Percentiles rank a stretch among this genome's conserved stretches.
phyloP scores from a whole-genome alignment of 495 filamentous ascomycete genomes.

The Podospora australis region DNA sequence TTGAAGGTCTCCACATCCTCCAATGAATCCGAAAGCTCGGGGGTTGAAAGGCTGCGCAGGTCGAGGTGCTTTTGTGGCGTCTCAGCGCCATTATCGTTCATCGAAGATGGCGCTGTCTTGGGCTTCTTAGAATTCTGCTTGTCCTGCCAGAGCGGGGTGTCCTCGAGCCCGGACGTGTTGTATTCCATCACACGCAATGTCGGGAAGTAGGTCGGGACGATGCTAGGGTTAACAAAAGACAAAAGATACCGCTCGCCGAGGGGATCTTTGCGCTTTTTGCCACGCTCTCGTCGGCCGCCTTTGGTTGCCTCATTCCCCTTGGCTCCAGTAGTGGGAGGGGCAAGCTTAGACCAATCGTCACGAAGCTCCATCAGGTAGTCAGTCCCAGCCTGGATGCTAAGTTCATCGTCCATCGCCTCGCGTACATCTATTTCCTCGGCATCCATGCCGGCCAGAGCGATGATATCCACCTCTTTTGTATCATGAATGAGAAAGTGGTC shows the following conservation, averaged over 20 bases:
- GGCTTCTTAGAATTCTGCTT: too few relatives aligned
- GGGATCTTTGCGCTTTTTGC: conserved; percentile 38
- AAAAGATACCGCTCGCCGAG: conserved; percentile 83
- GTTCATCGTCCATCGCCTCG: conserved; percentile 43
- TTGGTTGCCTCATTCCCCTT: conserved; percentile 27
- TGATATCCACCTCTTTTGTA: conserved; percentile 62
- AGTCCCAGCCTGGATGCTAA: conserved; percentile 57
- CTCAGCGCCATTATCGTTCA: conserved; percentile 1
- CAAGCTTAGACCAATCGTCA: conserved; percentile 67
- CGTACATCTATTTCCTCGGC: conserved; percentile 27
- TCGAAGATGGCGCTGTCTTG: too few relatives aligned
- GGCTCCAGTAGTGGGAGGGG: conserved; percentile 39
- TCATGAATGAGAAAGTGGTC: conserved; percentile 97
- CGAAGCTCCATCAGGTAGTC: conserved; percentile 79
- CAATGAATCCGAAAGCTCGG: background rate
- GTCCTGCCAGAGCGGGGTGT: conserved; percentile 41
- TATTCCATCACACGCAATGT: conserved; percentile 84
- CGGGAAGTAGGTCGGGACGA: conserved; percentile 92
- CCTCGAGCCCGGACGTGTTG: conserved; percentile 76
- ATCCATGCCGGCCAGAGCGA: conserved; percentile 37
- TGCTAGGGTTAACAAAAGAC: conserved; percentile 69
- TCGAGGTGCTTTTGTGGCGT: conserved; percentile 18
- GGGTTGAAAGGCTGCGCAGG: conserved; percentile 5
- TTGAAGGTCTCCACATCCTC: conserved; percentile 11
- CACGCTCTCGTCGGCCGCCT: conserved; percentile 34